These are phyloP conservation scores for Saccharum officinarum DNA, from an alignment of 176 grass and related monocot genomes.

Conservation along the genomic window DNA sequence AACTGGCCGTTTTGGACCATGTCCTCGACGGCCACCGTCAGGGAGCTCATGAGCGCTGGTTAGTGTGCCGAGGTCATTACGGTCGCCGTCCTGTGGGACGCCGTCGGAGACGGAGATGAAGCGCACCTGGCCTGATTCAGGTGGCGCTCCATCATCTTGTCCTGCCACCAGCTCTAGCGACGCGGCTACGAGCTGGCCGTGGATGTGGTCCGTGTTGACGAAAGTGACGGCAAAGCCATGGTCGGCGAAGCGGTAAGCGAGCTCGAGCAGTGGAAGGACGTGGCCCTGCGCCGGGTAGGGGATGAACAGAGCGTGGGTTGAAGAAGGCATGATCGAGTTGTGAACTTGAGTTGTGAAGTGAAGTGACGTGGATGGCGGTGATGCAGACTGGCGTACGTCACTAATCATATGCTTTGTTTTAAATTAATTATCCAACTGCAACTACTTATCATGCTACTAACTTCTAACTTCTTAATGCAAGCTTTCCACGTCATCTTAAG, in stretches of 20 bases:
- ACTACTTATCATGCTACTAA: no score
- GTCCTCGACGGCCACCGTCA: neutral
- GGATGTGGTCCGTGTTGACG: slow-evolving; percentile 41
- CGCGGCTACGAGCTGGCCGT: slow-evolving; percentile 3
- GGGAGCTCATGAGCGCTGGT: neutral
- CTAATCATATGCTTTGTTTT: no score
- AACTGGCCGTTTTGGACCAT: neutral
- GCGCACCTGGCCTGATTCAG: neutral
- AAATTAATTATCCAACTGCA: no score
- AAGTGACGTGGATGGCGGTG: no score
- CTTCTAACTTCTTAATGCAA: no score
- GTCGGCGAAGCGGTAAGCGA: slow-evolving; percentile 34
- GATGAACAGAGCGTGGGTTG: slow-evolving; percentile 33
- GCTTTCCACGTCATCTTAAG: no score
- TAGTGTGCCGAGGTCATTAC: neutral
- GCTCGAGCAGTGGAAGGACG: slow-evolving; percentile 50
- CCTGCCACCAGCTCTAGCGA: neutral
- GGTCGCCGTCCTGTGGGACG: neutral
- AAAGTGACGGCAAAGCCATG: slow-evolving; percentile 46
- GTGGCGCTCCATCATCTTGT: neutral
- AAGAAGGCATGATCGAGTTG: neutral
- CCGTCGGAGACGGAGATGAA: neutral
- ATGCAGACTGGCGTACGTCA: no score
- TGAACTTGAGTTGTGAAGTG: neutral
- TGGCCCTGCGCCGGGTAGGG: slow-evolving; percentile 80